These are phyloP conservation scores for Crithidia expoeki DNA, from an alignment of 208 protist genomes.

Conservation along the genomic window DNA sequence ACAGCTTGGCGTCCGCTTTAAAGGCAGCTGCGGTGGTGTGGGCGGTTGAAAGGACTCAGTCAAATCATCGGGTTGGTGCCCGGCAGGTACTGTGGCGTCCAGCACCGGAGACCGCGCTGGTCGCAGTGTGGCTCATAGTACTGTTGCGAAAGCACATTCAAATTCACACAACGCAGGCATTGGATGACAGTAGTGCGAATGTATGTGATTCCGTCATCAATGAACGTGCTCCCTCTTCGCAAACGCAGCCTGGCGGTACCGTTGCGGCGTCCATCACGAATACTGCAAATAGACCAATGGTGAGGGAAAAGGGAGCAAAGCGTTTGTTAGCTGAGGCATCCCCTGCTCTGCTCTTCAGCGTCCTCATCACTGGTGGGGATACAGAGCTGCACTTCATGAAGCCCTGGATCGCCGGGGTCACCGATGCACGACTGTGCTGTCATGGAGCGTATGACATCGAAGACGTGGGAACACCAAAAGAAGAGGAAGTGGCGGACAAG, in stretches of 20 bases:
- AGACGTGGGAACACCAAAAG: too few relatives aligned
- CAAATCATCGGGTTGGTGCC: not conserved
- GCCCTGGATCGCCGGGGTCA: slow-evolving; percentile 1
- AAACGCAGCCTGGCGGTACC: too few relatives aligned
- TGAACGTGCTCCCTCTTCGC: not conserved
- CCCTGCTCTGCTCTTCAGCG: not conserved
- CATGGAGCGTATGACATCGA: not conserved
- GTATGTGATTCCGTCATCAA: not conserved
- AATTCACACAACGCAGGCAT: not conserved
- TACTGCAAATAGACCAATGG: not conserved
- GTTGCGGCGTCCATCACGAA: too few relatives aligned
- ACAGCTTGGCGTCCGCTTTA: slow-evolving; percentile 14
- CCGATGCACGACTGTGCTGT: not conserved
- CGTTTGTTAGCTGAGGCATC: not conserved
- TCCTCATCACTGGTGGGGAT: slow-evolving; percentile 19
- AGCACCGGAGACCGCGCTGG: slow-evolving; percentile 10
- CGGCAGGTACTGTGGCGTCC: slow-evolving; percentile 17
- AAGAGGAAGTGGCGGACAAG: not conserved
- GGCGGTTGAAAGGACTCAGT: not conserved
- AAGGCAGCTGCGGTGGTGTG: slow-evolving; percentile 14
- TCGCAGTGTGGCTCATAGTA: slow-evolving; percentile 5
- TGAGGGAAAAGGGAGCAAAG: not conserved
- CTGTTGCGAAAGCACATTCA: slow-evolving; percentile 1
- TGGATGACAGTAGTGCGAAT: not conserved
- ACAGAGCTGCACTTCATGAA: slow-evolving; percentile 2